Conservation (phyloP, 192 early-diverging fungal genomes). For the Podila clonocystis region DNA sequence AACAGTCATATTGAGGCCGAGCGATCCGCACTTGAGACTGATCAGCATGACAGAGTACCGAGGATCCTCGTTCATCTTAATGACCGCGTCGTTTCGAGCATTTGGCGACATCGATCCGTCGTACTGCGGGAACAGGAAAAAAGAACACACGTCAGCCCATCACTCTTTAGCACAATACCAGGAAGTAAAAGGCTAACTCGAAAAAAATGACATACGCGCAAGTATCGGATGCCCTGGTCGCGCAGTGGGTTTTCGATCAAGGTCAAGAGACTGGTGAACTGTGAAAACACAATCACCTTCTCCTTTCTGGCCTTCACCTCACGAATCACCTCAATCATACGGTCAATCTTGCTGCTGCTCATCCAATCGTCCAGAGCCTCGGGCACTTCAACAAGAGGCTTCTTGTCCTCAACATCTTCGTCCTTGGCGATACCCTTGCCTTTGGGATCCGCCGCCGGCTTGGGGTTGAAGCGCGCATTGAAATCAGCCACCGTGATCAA, state of each 20-base stretch:
- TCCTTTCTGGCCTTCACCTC: conserved; percentile 11
- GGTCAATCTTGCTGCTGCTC: conserved; percentile 54
- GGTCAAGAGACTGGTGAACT: conserved; percentile 62
- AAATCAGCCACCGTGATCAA: conserved; percentile 34
- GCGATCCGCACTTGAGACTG: conserved; percentile 73
- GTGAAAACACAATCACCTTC: conserved; percentile 71
- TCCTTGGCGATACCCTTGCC: conserved; percentile 37
- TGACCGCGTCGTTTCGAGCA: conserved; percentile 51
- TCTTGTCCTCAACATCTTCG: conserved; percentile 25
- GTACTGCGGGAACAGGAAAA: conserved; percentile 16
- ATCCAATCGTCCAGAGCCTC: conserved; percentile 56
- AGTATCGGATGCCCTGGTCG: conserved; percentile 44
- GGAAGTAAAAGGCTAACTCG: background rate
- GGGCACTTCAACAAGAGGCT: conserved; percentile 53
- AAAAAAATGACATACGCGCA: conserved; percentile 9
- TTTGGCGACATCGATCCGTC: conserved; percentile 57
- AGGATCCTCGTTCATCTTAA: conserved; percentile 52
- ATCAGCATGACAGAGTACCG: conserved; percentile 63
- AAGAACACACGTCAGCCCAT: background rate
- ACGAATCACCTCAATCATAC: conserved; percentile 24
- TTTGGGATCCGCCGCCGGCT: conserved; percentile 19
- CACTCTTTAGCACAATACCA: background rate
- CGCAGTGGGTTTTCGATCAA: conserved; percentile 59
- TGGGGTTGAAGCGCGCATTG: conserved; percentile 34
- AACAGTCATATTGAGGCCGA: conserved; percentile 75